Evolutionary conservation across 768 basidiomycete species (phyloP).

Genomic region (Pisolithus sp.): DNA sequence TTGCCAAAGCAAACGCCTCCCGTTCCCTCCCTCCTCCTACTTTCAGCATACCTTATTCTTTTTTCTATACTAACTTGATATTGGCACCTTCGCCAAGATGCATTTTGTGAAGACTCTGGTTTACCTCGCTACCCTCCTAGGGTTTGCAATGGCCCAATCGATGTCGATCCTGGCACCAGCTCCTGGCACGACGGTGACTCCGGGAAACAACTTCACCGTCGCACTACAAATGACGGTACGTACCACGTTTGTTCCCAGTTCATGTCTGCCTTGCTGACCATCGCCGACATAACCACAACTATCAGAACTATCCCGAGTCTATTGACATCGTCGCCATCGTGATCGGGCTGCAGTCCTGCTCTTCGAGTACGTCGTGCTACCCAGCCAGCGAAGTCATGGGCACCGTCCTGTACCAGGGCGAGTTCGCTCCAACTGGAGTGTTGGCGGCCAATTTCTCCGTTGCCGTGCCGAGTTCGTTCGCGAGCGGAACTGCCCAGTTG

Average conservation of each 20-base stretch:
- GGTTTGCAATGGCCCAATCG: constrained; percentile 12
- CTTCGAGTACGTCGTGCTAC: constrained; percentile 17
- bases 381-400: constrained; percentile 23
- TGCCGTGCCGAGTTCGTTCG: constrained; percentile 20
- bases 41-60: no score
- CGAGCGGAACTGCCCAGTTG: constrained; percentile 28
- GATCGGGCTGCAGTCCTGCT: constrained; percentile 27
- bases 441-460: constrained; percentile 30
- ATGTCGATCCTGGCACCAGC: constrained; percentile 7
- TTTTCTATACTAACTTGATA: background rate
- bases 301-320: constrained; percentile 16
- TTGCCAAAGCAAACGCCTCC: background rate
- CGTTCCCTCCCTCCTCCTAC: no score
- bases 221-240: constrained; percentile 16
- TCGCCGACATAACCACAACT: background rate
- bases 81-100: constrained; percentile 5
- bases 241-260: background rate
- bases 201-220: constrained; percentile 7
- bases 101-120: constrained; percentile 9
- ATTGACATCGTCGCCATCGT: constrained; percentile 24
- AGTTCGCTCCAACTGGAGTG: constrained; percentile 15
- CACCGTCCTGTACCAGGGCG: constrained; percentile 29
- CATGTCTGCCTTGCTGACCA: background rate
- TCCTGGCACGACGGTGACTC: constrained; percentile 4
- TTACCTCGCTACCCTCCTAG: constrained; percentile 10